phyloP scores from a whole-genome alignment of 352 stramenopile species.

The Phytopythium delawarense region DNA sequence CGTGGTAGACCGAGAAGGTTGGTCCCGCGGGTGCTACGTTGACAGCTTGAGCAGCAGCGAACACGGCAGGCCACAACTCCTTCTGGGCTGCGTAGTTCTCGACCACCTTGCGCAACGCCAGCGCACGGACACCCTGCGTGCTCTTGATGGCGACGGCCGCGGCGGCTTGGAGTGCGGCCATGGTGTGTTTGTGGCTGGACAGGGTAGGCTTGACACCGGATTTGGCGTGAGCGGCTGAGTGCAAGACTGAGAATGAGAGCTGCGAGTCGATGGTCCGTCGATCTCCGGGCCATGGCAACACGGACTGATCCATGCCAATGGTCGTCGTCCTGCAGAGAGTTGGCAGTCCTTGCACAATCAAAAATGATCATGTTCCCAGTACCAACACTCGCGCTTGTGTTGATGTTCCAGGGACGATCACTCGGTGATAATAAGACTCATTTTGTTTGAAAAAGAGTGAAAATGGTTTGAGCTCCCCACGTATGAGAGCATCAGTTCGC shows the following conservation, averaged over 20 bases:
- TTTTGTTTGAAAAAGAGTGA: too few species aligned
- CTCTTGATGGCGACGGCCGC: conserved; percentile 16
- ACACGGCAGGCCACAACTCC: conserved; percentile 27
- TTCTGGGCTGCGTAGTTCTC: conserved; percentile 30
- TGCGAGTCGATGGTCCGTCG: too few species aligned
- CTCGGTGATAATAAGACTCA: too few species aligned
- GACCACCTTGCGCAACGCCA: conserved; percentile 25
- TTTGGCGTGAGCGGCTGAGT: background rate
- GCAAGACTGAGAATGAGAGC: background rate
- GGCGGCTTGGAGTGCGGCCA: background rate
- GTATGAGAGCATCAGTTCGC: too few species aligned
- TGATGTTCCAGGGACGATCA: background rate
- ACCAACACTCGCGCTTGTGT: background rate
- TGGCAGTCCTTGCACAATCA: too few species aligned
- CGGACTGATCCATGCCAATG: too few species aligned
- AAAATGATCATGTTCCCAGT: too few species aligned
- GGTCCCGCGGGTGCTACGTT: conserved; percentile 14
- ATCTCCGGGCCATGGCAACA: background rate
- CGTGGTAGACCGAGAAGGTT: conserved; percentile 43
- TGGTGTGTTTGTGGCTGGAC: background rate
- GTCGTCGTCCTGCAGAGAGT: too few species aligned
- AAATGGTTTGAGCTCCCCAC: too few species aligned
- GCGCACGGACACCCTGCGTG: conserved; percentile 12
- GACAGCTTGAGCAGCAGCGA: conserved; percentile 16
- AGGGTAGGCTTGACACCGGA: too few species aligned